phyloP scores from a whole-genome alignment of 208 protist species.

The Plasmodiophora brassicae region DNA sequence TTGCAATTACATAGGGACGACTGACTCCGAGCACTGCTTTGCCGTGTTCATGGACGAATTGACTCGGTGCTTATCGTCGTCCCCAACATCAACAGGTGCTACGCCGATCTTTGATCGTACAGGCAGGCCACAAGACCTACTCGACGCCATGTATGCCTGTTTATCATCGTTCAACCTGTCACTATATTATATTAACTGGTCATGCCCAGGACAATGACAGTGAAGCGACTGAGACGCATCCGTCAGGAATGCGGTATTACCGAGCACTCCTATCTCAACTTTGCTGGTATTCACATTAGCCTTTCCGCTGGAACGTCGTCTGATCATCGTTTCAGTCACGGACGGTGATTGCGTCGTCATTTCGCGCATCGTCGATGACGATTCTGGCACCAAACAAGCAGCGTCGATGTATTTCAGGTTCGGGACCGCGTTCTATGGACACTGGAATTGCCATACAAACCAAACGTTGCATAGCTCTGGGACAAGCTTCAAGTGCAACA shows the following conservation, averaged over 20 bases:
- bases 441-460: too few relatives aligned
- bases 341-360: background rate
- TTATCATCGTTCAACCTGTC: background rate
- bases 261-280: constrained; percentile 11
- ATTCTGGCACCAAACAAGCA: background rate
- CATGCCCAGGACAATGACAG: background rate
- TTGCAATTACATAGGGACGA: background rate
- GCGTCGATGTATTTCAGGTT: constrained; percentile 15
- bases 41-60: constrained; percentile 22
- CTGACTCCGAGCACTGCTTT: constrained; percentile 32
- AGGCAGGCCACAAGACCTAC: background rate
- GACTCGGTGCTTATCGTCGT: too few relatives aligned
- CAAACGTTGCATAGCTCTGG: background rate
- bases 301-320: background rate
- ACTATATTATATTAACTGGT: too few relatives aligned
- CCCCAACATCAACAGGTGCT: too few relatives aligned
- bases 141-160: background rate
- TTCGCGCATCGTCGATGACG: background rate
- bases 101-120: too few relatives aligned
- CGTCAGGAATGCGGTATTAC: background rate
- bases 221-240: background rate
- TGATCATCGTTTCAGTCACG: background rate
- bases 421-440: background rate
- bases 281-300: background rate
- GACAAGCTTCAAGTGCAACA: constrained; percentile 23